phyloP scores from a whole-genome alignment of 2,329 filamentous ascomycete genomes.

The Dactylonectria estremocensis region DNA sequence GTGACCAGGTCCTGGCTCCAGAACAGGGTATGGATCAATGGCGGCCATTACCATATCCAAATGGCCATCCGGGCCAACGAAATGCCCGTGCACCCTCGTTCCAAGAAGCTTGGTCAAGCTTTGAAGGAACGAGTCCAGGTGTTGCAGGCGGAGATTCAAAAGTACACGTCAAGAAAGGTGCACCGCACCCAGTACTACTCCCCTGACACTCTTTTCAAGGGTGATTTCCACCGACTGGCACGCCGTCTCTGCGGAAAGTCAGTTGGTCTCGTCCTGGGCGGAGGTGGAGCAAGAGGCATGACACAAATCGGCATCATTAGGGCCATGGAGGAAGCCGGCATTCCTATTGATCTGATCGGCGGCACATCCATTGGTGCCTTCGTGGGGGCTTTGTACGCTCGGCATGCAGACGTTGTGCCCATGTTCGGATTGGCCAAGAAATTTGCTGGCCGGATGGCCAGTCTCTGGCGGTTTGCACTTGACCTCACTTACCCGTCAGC shows the following conservation, averaged over 20 bases:
- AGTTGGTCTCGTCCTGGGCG: constrained; percentile 93
- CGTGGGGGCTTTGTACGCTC: constrained; percentile 94
- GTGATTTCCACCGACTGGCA: constrained; percentile 95
- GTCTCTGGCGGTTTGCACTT: constrained; percentile 97
- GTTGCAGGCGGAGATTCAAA: constrained; percentile 96
- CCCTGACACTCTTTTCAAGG: constrained; percentile 92
- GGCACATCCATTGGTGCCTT: constrained; percentile 98
- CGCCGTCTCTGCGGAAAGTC: constrained; percentile 93
- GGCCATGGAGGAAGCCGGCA: constrained; percentile 94
- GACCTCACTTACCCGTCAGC: constrained; percentile 97
- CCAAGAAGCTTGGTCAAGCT: constrained; percentile 85
- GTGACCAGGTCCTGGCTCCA: constrained; percentile 90
- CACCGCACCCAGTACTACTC: constrained; percentile 91
- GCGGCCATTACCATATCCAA: constrained; percentile 96
- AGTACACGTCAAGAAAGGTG: constrained; percentile 95
- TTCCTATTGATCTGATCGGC: constrained; percentile 95
- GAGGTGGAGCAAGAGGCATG: constrained; percentile 92
- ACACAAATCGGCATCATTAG: constrained; percentile 94
- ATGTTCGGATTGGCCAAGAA: constrained; percentile 98
- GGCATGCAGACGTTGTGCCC: constrained; percentile 95
- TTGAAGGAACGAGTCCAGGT: constrained; percentile 95
- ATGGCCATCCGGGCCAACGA: constrained; percentile 88
- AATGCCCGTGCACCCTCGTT: constrained; percentile 82
- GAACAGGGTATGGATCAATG: constrained; percentile 98
- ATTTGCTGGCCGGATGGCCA: constrained; percentile 98